phyloP scores from a whole-genome alignment of 2,329 filamentous ascomycete species.

The Drechslerella coelobrocha region DNA sequence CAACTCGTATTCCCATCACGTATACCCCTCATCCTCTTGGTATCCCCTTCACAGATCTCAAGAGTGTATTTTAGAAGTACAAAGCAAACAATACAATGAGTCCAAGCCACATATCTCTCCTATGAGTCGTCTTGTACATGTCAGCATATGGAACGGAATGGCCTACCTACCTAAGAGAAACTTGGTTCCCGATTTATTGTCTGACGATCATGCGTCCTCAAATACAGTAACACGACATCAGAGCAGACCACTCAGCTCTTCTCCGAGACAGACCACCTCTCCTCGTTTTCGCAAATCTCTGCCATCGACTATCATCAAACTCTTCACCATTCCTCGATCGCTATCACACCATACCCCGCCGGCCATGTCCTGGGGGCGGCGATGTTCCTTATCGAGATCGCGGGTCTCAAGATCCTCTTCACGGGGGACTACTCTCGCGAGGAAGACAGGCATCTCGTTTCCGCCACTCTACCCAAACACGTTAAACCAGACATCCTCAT shows the following conservation, averaged over 20 bases:
- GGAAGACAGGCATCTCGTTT: conserved; percentile 92
- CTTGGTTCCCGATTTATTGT: conserved; percentile 62
- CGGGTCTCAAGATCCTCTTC: conserved; percentile 94
- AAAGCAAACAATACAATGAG: conserved; percentile 41
- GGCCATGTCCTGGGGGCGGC: conserved; percentile 97
- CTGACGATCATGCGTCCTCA: conserved; percentile 68
- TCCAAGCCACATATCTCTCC: conserved; percentile 29
- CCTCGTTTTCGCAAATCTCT: conserved; percentile 91
- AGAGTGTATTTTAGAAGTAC: conserved; percentile 51
- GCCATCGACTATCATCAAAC: conserved; percentile 98
- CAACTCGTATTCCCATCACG: conserved; percentile 4
- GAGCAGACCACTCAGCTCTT: conserved; percentile 71
- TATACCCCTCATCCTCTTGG: conserved; percentile 14
- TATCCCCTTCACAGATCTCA: conserved; percentile 6
- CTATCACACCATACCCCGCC: conserved; percentile 94
- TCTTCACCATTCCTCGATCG: conserved; percentile 93
- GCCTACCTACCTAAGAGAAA: conserved; percentile 8
- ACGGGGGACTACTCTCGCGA: conserved; percentile 97
- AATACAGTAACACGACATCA: conserved; percentile 68
- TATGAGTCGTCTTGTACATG: conserved; percentile 30
- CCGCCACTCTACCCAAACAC: conserved; percentile 80
- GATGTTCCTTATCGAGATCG: conserved; percentile 98
- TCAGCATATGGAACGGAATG: conserved; percentile 35
- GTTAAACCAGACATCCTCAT: conserved; percentile 96
- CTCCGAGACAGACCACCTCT: conserved; percentile 92